Conservation (phyloP, 495 filamentous ascomycete species). For the Glonium stellatum region DNA sequence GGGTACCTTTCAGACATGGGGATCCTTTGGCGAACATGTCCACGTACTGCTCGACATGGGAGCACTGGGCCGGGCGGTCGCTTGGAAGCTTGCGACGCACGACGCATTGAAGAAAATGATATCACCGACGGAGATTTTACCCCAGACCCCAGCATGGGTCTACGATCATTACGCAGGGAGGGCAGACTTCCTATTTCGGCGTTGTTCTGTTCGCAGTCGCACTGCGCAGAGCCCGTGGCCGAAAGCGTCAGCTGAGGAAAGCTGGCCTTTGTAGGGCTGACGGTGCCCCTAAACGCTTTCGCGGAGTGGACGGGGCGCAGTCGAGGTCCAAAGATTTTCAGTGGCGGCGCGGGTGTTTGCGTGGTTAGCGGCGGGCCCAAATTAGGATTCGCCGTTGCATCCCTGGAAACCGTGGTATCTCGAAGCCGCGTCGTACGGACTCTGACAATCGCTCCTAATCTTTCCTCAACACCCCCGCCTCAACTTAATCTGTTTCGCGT, state of each 20-base stretch:
- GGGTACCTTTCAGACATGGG: too few relatives aligned
- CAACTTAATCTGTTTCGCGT: constrained; percentile 11
- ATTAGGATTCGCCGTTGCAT: background rate
- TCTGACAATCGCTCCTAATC: background rate
- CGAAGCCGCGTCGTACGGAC: background rate
- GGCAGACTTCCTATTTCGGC: too few relatives aligned
- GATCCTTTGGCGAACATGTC: too few relatives aligned
- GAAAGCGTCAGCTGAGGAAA: background rate
- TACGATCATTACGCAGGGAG: too few relatives aligned
- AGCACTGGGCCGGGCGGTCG: too few relatives aligned
- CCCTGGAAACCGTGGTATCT: background rate
- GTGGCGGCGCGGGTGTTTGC: background rate
- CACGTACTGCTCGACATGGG: too few relatives aligned
- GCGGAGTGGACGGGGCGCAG: background rate
- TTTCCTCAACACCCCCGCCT: background rate
- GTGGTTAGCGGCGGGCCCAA: background rate
- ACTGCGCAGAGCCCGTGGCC: background rate
- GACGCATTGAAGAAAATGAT: too few relatives aligned
- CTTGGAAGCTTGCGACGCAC: too few relatives aligned
- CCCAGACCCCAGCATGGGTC: too few relatives aligned
- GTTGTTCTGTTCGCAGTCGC: too few relatives aligned
- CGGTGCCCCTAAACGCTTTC: background rate
- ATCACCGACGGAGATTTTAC: too few relatives aligned
- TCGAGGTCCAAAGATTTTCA: background rate
- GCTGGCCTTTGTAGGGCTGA: background rate